A percentile compares a stretch with the other conserved stretches of the same genome.
These are phyloP conservation scores for Periconia sp. DNA, from an alignment of 2,329 filamentous ascomycete species.

Conservation along the genomic window DNA sequence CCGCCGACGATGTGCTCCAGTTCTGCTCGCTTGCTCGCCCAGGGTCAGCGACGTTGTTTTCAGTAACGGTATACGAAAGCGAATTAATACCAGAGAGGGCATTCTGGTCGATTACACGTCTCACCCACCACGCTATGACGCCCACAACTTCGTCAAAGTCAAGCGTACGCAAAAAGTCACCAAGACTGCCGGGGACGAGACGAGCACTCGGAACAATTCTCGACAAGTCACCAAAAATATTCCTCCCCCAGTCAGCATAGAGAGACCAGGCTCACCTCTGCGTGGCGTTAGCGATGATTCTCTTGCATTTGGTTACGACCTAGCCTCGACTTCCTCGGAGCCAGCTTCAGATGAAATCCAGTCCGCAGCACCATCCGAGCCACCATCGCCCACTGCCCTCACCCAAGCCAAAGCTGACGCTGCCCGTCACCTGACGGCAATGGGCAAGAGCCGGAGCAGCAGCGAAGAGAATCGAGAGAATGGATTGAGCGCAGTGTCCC, in stretches of 20 bases:
- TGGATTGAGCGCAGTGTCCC: constrained; percentile 22
- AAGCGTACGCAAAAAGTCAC: constrained; percentile 18
- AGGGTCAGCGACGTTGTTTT: constrained; percentile 56
- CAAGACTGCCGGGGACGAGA: no score
- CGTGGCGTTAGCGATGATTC: constrained; percentile 39
- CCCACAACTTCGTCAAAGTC: constrained; percentile 42
- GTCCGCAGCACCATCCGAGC: constrained; percentile 28
- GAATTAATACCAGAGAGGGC: constrained; percentile 52
- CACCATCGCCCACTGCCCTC: constrained; percentile 32
- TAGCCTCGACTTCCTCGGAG: constrained; percentile 32
- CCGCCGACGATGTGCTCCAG: constrained; percentile 54
- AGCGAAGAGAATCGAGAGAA: constrained; percentile 25
- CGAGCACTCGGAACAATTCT: neutral
- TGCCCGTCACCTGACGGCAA: constrained; percentile 18
- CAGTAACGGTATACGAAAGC: constrained; percentile 48
- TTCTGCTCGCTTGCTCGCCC: constrained; percentile 51
- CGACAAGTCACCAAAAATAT: constrained; percentile 5
- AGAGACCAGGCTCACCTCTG: constrained; percentile 33
- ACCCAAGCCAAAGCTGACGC: constrained; percentile 32
- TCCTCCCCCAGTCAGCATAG: constrained; percentile 7
- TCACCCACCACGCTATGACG: constrained; percentile 53
- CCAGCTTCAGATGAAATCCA: constrained; percentile 26
- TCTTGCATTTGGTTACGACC: constrained; percentile 40
- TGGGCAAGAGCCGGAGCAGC: constrained; percentile 30
- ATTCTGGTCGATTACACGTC: constrained; percentile 50